A percentile compares a stretch with the other conserved stretches of the same genome.
Evolutionary conservation across 2,329 filamentous ascomycete species (phyloP).

Genomic region (Hypoxylon sp.): DNA sequence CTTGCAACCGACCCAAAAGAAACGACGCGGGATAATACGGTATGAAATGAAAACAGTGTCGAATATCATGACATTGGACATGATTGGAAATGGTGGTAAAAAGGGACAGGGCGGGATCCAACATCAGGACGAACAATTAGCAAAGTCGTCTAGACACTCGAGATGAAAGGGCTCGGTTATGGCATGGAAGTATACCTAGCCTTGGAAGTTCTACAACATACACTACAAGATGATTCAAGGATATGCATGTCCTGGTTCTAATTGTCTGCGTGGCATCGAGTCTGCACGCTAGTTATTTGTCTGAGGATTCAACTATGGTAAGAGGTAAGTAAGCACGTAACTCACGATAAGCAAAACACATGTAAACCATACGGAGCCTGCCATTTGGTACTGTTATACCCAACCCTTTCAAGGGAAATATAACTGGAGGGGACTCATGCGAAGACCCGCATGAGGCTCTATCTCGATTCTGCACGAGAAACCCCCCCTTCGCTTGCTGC

Average conservation of each 20-base stretch:
- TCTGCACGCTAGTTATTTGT: conserved; percentile 15
- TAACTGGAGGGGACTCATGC: conserved; percentile 22
- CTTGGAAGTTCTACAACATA: conserved; percentile 30
- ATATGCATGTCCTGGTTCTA: conserved; percentile 6
- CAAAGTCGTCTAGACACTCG: conserved; percentile 12
- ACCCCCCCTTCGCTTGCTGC: conserved; percentile 15
- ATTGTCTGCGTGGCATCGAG: conserved; percentile 10
- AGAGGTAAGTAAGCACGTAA: not conserved
- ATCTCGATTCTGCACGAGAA: conserved; percentile 14
- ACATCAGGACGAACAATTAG: conserved; percentile 8
- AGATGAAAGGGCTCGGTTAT: conserved; percentile 11
- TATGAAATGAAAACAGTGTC: conserved; percentile 13
- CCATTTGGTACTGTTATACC: conserved; percentile 31
- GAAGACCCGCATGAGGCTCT: conserved; percentile 38
- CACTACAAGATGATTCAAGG: conserved; percentile 14
- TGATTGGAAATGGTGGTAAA: conserved; percentile 18
- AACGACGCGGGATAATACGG: conserved; percentile 10
- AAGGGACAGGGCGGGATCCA: conserved; percentile 2
- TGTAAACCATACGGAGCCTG: conserved; percentile 20
- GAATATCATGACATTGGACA: conserved; percentile 4
- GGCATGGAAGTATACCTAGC: conserved; percentile 31
- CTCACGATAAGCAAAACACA: conserved; percentile 17
- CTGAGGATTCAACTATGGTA: conserved; percentile 7
- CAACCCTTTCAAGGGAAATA: conserved; percentile 10
- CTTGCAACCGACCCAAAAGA: conserved; percentile 6